Base-by-base conservation (phyloP, 306 rosid genomes). In the Hippophae tibetana region DNA sequence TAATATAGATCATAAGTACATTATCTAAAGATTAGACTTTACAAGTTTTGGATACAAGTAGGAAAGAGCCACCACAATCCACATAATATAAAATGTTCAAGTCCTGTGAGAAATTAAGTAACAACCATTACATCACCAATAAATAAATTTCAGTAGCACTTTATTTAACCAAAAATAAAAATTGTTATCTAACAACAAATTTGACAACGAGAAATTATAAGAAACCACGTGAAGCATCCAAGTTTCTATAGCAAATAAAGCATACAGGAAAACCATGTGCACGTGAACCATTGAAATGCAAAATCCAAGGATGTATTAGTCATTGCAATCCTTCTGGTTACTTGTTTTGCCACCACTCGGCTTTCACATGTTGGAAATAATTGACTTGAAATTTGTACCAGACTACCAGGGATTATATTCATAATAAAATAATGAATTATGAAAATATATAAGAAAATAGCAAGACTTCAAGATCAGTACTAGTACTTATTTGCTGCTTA, bases 251-350 rank as follows among this genome's bases (percentile, higher is more conserved):
- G 18, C 41, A 45, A 43, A 11, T 31, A 31, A 31, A 31, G 38
- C 3, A 3, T 40, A 59, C 25, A 43, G 52, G 42, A 44, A 23
- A 9, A 44, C 5, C 52, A 59, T 26, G 47, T 13, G 63, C 63
- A 44, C 63, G 63, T 59, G 63, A 59, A 44, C 63, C 42, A 7
- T 56, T 38, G 13, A 25, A 18, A 59, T 49, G 26, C 63, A 31
- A 59, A 59, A 45, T 59, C 46, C 48, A 42, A 59, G 63, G 63
- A 48, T n/a, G 52, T 18, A 45, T 45, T 18, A 47, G 27, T 59
- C 53, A 44, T 45, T 59, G 42, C 27, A 13, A 18, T 18, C 23
- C 6, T 23, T 18, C 63, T 13, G 10, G 41, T 45, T 59, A 26
- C 25, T 59, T 23, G 7, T 52, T 59, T 59, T 48, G 52, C 42